Conservation (phyloP, 257 asterid genomes). For the Cinchona pubescens region DNA sequence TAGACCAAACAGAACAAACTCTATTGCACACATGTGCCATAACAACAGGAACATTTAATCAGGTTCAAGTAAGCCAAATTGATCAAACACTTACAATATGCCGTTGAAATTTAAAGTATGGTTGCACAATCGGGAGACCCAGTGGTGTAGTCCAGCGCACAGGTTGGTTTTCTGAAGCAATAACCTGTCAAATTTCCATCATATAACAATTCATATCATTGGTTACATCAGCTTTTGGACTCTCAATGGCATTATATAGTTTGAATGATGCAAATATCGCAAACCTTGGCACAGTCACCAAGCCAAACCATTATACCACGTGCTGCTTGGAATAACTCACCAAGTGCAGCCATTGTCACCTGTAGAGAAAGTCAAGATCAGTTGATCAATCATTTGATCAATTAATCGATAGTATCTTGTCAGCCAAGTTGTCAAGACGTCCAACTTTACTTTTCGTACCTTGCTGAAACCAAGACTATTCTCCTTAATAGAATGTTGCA, state of each 20-base stretch:
- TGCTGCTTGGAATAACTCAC: slow-evolving; percentile 81
- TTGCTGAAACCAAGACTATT: neutral
- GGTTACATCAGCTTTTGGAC: too few relatives aligned
- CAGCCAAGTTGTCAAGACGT: neutral
- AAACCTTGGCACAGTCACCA: slow-evolving; percentile 88
- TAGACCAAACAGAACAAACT: neutral
- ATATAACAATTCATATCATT: neutral
- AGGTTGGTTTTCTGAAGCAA: slow-evolving; percentile 76
- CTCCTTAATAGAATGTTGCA: neutral
- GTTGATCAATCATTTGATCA: neutral
- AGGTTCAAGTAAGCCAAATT: neutral
- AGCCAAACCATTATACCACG: slow-evolving; percentile 89
- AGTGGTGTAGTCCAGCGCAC: slow-evolving; percentile 84
- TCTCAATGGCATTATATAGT: neutral
- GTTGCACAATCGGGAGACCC: slow-evolving; percentile 86
- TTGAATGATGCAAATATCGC: slow-evolving; percentile 13
- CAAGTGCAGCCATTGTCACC: slow-evolving; percentile 82
- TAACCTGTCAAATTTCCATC: slow-evolving; percentile 45
- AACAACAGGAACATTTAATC: too few relatives aligned
- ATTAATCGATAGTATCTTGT: neutral
- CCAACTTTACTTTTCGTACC: neutral
- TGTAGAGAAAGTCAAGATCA: slow-evolving; percentile 18
- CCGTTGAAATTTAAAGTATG: slow-evolving; percentile 66
- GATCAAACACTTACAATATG: slow-evolving; percentile 53
- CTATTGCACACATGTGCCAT: too few relatives aligned